Base-by-base conservation (phyloP, 164 flowering plant species). In the Macadamia integrifolia region DNA sequence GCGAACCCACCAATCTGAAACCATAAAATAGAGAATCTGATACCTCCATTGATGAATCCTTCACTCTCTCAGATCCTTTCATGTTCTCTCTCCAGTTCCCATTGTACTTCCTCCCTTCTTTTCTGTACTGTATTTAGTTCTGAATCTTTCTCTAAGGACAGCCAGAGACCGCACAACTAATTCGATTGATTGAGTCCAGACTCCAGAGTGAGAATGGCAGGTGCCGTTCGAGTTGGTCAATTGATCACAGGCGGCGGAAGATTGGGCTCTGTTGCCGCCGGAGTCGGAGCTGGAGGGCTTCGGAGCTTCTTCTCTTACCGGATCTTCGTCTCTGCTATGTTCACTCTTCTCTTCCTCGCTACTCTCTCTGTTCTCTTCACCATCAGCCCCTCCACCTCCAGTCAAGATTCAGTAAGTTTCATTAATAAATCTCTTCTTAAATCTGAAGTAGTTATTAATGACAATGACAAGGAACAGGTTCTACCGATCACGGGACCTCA, bases 341-440 rank as follows among this genome's bases (percentile, higher is more conserved):
- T 91, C 70, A 83, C 92, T 40, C 85, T 93, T 30, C 92, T 93
- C 77, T 93, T 93, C 81, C 73, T 91, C 66, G 97, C 88, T 30
- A 86, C 97, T 40, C 79, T 90, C 76, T 87, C 92, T 59, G 84
- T 86, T 50, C 73, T 93, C 69, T 70, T 86, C 81, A 66, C 88
- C 64, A 69, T 84, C 48, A 83, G 80, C 44, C 83, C 86, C 3
- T 69, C 81, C 31, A 68, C 81, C 32, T 43, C 75, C 1, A 77
- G 60, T n/a, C 78, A 74, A 44, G 82, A 83, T 55, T 70, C 86
- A 17, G 91, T 86, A 74, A 71, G 81, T 76, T 28, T 44, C 49
- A 13, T 48, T 14, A 46, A 46, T 46, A 9, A 8, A 46, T 46
- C 9, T 8, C 40, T 35, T 35, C 5, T 46, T 8, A 9, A 8